phyloP scores from a whole-genome alignment of 306 rosid genomes.

The Cucumis cinereus region DNA sequence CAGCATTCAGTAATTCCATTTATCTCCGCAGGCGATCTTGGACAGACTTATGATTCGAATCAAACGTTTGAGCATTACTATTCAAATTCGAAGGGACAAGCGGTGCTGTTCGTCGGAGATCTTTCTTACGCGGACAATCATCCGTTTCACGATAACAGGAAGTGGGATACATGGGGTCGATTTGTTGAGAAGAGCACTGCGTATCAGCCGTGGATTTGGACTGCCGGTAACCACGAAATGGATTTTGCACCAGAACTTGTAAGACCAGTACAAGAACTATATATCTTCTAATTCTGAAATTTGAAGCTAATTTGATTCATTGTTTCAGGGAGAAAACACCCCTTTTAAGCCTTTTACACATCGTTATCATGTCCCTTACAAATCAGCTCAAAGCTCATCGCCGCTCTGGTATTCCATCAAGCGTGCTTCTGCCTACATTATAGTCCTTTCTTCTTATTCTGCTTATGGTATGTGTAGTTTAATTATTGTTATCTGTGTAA shows the following conservation, averaged over 20 bases:
- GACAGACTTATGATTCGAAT: constrained; percentile 12
- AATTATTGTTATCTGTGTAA: not conserved
- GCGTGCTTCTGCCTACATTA: constrained; percentile 17
- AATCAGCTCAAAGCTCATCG: constrained; percentile 20
- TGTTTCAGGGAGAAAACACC: constrained; percentile 8
- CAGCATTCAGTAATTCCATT: not conserved
- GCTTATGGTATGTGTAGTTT: constrained; percentile 7
- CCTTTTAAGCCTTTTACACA: constrained; percentile 15
- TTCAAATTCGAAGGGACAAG: constrained; percentile 8
- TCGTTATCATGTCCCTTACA: constrained; percentile 28
- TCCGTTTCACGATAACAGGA: constrained; percentile 7
- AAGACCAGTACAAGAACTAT: not conserved
- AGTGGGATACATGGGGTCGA: constrained; percentile 15
- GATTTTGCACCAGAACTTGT: constrained; percentile 41
- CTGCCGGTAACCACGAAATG: constrained; percentile 39
- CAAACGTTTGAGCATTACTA: constrained; percentile 9
- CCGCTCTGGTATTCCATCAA: constrained; percentile 28
- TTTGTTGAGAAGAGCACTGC: constrained; percentile 14
- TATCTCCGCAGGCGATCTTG: constrained; percentile 6
- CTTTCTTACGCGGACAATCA: constrained; percentile 10
- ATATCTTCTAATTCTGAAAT: not conserved
- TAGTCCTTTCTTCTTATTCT: constrained; percentile 13
- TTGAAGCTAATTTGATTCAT: not conserved
- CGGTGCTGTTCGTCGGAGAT: constrained; percentile 12
- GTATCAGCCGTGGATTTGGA: constrained; percentile 16